phyloP scores from a whole-genome alignment of 345 rosid species.

The Garcia nutans region DNA sequence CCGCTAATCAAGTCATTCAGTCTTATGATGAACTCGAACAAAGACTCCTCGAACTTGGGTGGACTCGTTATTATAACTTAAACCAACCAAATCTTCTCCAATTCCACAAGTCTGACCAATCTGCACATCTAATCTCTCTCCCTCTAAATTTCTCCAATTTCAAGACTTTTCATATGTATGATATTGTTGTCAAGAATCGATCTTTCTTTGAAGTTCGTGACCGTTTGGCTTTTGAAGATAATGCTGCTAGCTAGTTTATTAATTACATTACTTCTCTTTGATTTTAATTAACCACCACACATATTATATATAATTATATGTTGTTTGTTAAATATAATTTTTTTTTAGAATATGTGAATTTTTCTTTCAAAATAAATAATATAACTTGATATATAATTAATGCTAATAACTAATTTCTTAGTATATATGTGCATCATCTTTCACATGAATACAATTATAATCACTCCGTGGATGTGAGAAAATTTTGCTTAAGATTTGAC shows the following conservation, averaged over 20 bases:
- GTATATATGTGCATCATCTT: no score
- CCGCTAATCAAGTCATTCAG: constrained; percentile 51
- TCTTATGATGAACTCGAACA: constrained; percentile 54
- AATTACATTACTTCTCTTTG: no score
- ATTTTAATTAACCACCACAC: background rate
- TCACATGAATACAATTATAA: no score
- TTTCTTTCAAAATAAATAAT: no score
- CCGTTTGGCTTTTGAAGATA: background rate
- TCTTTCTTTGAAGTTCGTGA: constrained; percentile 64
- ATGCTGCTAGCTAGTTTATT: background rate
- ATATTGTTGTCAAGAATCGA: constrained; percentile 64
- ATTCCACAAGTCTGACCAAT: constrained; percentile 51
- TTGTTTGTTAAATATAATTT: no score
- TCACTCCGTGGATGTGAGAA: no score
- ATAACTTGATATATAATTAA: no score
- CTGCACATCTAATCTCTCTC: constrained; percentile 53
- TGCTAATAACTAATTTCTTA: no score
- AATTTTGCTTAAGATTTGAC: no score
- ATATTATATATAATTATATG: no score
- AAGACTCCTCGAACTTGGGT: constrained; percentile 53
- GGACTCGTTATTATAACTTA: constrained; percentile 53
- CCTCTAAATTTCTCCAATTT: constrained; percentile 43
- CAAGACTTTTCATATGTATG: constrained; percentile 53
- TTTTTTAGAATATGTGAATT: no score
- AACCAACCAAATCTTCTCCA: constrained; percentile 48